These are phyloP conservation scores for Chenopodium berlandieri DNA, from an alignment of 148 eudicot genomes.

Conservation along the genomic window DNA sequence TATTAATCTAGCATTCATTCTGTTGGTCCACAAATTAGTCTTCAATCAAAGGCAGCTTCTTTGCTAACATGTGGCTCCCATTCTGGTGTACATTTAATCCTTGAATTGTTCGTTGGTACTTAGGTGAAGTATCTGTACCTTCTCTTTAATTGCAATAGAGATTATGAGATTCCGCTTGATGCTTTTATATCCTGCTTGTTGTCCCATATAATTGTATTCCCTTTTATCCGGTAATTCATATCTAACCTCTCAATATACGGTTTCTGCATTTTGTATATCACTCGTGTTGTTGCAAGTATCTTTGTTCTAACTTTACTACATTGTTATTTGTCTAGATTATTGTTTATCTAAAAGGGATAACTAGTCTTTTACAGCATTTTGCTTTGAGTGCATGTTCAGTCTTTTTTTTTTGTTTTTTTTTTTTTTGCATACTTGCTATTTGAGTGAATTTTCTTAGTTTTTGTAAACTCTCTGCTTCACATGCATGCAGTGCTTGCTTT, in stretches of 20 bases:
- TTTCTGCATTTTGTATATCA: not conserved
- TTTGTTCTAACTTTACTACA: not conserved
- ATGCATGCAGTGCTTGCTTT: not conserved
- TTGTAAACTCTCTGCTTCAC: not conserved
- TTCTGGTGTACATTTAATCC: slow-evolving; percentile 14
- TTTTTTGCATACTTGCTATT: not conserved
- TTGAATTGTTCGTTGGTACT: slow-evolving; percentile 13
- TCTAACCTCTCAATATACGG: not conserved
- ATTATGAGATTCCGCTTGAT: not conserved
- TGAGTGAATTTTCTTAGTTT: not conserved
- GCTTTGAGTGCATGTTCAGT: not conserved
- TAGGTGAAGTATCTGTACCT: slow-evolving; percentile 9
- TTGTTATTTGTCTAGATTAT: not conserved
- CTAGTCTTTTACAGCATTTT: not conserved
- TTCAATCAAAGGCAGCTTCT: not conserved
- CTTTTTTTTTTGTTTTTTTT: not conserved
- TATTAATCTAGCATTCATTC: slow-evolving; percentile 17
- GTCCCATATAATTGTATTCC: not conserved
- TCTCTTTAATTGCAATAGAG: not conserved
- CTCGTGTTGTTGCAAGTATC: not conserved
- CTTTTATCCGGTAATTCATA: not conserved
- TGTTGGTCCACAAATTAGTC: slow-evolving; percentile 17
- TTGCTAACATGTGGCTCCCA: slow-evolving; percentile 13
- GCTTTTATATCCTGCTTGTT: not conserved
- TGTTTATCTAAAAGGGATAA: not conserved